Evolutionary conservation across 345 rosid species (phyloP), one percentile per base, ranked within the genome.

Genomic region (Eucalyptus marginata): DNA sequence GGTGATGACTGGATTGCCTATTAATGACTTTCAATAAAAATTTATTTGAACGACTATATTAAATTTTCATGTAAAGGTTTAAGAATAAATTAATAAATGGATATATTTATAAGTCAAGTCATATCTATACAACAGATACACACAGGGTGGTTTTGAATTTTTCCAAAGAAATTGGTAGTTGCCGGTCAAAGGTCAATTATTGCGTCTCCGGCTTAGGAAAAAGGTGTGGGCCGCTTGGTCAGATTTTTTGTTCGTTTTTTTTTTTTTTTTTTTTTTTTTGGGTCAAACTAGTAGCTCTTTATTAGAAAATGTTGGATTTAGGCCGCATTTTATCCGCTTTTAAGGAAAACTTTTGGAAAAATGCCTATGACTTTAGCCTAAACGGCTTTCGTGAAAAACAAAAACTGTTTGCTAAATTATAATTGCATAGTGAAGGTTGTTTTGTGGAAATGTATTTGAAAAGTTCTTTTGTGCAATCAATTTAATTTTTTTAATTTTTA

Each of bases 61-160:
- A 8, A n/a, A 64, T n/a, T n/a, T 66, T 7, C 17, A 0, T 14
- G 40, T 2, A 66, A n/a, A 66, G 3, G 1, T 66, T n/a, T n/a
- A 66, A 66, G 2, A 66, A 15, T 66, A n/a, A 16, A n/a, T 14
- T 66, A 7, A 15, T 15, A n/a, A 6, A 64, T 64, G 2, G 1
- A n/a, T n/a, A 22, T 56, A 56, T 56, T 56, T 22, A 7, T 52
- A 52, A 52, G 58, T 52, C 58, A 52, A 18, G 58, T 52, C 58
- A 56, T 56, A 66, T 66, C 1, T 15, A 7, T 66, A n/a, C 5
- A 7, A 31, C 8, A 66, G 10, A 14, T 14, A 8, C 2, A 13
- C 0, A 8, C 24, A 52, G 24, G 10, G 14, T 7, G 33, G 2
- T 6, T 31, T n/a, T 31, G 79, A n/a, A 66, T 15, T n/a, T 7